These are phyloP conservation scores for Corymbia citriodora DNA, from an alignment of 441 rosid genomes.

Conservation along the genomic window DNA sequence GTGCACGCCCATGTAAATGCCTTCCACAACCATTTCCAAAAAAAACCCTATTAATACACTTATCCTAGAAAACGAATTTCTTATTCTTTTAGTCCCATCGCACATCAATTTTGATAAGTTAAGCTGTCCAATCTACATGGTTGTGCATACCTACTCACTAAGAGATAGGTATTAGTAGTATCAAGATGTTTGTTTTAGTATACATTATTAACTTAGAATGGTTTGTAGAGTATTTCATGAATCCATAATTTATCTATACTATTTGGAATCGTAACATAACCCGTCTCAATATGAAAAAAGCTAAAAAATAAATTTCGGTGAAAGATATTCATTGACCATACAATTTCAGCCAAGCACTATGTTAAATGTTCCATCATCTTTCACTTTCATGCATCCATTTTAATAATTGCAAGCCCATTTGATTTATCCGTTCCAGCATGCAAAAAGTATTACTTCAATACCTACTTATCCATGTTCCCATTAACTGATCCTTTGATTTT, in stretches of 20 bases:
- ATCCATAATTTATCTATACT: neutral
- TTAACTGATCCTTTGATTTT: neutral
- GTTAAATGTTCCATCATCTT: neutral
- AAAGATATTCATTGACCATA: no score
- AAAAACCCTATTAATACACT: neutral
- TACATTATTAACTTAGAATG: no score
- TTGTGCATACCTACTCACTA: no score
- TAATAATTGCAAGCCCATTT: neutral
- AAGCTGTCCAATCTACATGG: neutral
- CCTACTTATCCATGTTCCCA: neutral
- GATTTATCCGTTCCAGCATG: neutral
- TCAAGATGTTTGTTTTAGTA: neutral
- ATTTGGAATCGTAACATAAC: neutral
- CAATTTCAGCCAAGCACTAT: neutral
- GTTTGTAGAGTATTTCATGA: neutral
- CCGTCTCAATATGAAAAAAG: neutral
- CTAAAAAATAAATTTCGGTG: no score
- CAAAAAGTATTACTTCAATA: neutral
- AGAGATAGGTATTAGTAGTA: neutral
- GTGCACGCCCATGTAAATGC: neutral
- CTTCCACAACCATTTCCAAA: neutral
- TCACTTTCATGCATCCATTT: neutral
- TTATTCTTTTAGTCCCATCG: neutral
- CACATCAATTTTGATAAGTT: neutral
- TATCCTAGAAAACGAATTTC: neutral